phyloP scores from a whole-genome alignment of 1,284 basidiomycete species.

The Phellopilus nigrolimitatus region DNA sequence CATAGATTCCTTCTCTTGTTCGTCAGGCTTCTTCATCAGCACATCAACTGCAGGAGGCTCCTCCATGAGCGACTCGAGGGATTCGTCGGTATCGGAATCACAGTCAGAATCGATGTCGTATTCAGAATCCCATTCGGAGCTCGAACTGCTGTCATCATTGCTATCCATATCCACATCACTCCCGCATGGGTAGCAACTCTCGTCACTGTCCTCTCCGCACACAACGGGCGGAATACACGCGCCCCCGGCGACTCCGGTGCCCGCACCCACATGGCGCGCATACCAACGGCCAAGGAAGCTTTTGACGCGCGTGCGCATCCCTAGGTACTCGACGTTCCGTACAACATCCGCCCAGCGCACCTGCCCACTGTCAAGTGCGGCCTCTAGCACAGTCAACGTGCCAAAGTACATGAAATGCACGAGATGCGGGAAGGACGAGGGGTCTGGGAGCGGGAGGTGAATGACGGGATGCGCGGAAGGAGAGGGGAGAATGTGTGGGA shows the following conservation, averaged over 20 bases:
- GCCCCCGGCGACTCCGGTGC: conserved; percentile 22
- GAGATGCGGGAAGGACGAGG: conserved; percentile 63
- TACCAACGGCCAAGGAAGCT: conserved; percentile 66
- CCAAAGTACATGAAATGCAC: conserved; percentile 80
- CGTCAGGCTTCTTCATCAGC: not conserved
- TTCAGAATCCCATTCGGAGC: conserved; percentile 22
- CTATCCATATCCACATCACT: conserved; percentile 26
- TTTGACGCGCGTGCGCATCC: conserved; percentile 62
- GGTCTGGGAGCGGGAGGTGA: conserved; percentile 74
- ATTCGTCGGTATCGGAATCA: conserved; percentile 14
- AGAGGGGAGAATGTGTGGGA: conserved; percentile 63
- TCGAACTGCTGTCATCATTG: conserved; percentile 29
- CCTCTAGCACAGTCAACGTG: conserved; percentile 51
- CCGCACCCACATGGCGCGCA: conserved; percentile 44
- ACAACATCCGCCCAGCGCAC: conserved; percentile 75
- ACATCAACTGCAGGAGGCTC: not conserved
- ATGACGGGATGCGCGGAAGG: conserved; percentile 58
- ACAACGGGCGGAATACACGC: conserved; percentile 20
- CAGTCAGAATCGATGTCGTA: conserved; percentile 32
- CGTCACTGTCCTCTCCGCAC: conserved; percentile 19
- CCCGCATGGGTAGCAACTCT: not conserved
- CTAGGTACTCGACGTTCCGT: conserved; percentile 77
- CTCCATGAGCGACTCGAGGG: conserved; percentile 11
- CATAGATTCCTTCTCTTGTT: not conserved
- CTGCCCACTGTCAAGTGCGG: conserved; percentile 51